phyloP scores from a whole-genome alignment of 306 rosid species.

The Cicer cuneatum region DNA sequence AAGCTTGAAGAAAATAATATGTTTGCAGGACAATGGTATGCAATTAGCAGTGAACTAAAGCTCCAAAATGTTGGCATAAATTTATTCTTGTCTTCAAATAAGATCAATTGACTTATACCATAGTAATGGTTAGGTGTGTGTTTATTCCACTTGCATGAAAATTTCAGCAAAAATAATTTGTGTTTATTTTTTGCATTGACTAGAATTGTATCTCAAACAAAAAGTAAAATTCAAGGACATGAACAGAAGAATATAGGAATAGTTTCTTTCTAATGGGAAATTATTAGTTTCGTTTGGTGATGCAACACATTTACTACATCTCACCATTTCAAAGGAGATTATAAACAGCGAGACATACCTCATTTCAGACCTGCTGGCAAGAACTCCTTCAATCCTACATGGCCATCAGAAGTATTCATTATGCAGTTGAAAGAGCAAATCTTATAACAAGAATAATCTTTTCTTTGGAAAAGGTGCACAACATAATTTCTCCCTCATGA shows the following conservation, averaged over 20 bases:
- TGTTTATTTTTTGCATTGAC: neutral
- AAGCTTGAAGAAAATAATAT: constrained; percentile 25
- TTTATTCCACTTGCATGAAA: neutral
- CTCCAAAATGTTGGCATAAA: constrained; percentile 1
- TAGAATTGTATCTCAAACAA: constrained; percentile 2
- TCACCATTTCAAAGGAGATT: constrained; percentile 22
- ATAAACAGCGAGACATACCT: constrained; percentile 50
- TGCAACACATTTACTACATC: neutral
- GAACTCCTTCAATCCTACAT: neutral
- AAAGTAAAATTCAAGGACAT: neutral
- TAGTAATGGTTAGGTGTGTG: constrained; percentile 1
- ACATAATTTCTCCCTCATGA: neutral
- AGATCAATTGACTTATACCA: neutral
- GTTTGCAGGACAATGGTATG: constrained; percentile 16
- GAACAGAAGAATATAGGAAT: constrained; percentile 5
- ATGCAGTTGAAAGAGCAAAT: neutral
- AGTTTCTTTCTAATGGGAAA: constrained; percentile 1
- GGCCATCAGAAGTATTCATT: neutral
- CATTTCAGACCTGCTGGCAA: constrained; percentile 56
- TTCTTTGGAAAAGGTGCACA: neutral
- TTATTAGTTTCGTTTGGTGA: neutral
- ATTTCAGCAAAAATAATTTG: neutral
- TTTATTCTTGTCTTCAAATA: constrained; percentile 32
- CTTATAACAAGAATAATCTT: constrained; percentile 1
- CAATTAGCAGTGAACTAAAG: constrained; percentile 26